phyloP scores from a whole-genome alignment of 768 basidiomycete genomes.

The Cantharellus cinnabarinus region DNA sequence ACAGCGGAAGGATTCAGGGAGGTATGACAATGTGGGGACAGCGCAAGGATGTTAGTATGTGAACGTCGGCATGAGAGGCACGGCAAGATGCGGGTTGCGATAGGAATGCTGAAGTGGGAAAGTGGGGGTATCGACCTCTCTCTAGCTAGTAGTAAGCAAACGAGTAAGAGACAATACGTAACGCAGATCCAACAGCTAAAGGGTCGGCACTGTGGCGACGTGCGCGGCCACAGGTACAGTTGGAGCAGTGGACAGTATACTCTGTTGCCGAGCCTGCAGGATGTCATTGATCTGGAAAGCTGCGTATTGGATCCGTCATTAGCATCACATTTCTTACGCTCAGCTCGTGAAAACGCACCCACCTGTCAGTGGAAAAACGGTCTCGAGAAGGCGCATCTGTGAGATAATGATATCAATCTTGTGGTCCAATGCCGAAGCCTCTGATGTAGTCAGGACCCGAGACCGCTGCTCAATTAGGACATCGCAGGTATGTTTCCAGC shows the following conservation, averaged over 20 bases:
- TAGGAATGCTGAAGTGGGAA: neutral
- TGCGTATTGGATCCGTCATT: neutral
- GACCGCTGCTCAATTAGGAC: neutral
- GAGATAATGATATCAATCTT: neutral
- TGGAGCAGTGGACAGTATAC: neutral
- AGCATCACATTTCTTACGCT: no score
- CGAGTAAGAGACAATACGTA: neutral
- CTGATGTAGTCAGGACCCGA: neutral
- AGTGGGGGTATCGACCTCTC: neutral
- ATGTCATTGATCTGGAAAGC: neutral
- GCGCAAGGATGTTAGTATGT: neutral
- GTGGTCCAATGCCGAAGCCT: neutral
- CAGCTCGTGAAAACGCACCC: neutral
- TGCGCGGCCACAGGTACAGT: neutral
- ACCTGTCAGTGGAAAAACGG: neutral
- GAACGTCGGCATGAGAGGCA: neutral
- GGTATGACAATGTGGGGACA: conserved; percentile 1
- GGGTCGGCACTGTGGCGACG: neutral
- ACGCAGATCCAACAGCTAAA: neutral
- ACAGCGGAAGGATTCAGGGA: neutral
- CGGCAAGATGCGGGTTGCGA: neutral
- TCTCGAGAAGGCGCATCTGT: neutral
- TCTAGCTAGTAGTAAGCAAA: neutral
- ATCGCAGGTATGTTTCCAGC: neutral
- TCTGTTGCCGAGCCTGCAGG: neutral